Percentiles rank a stretch among this genome's conserved stretches.
phyloP scores from a whole-genome alignment of 2,329 filamentous ascomycete genomes.

The Xylariaceae sp. region DNA sequence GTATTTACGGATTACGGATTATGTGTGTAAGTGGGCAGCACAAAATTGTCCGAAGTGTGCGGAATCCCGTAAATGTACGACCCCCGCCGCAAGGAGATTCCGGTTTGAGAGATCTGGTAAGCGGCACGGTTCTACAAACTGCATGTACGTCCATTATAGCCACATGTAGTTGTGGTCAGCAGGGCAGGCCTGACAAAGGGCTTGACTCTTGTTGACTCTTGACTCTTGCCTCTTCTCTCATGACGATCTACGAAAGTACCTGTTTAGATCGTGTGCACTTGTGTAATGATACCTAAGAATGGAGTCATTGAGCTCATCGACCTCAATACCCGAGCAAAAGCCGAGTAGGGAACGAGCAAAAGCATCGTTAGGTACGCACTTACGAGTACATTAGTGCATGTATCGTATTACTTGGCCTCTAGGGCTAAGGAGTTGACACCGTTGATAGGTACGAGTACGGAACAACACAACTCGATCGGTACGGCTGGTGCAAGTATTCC shows the following conservation, averaged over 20 bases:
- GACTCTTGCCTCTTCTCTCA: background rate
- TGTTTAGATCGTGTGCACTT: background rate
- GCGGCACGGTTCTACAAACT: slow-evolving; percentile 1
- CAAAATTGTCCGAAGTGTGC: background rate
- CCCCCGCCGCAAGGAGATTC: background rate
- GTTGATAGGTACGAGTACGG: no score
- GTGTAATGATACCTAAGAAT: background rate
- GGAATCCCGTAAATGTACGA: background rate
- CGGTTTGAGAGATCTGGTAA: background rate
- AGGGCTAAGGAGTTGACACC: background rate
- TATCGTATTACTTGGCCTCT: background rate
- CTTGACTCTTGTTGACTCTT: background rate
- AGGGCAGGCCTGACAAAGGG: slow-evolving; percentile 15
- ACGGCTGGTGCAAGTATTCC: no score
- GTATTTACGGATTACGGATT: no score
- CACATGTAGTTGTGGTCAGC: slow-evolving; percentile 20
- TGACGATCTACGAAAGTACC: background rate
- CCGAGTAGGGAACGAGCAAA: background rate
- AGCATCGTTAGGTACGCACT: background rate
- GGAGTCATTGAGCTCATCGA: background rate
- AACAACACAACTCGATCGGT: no score
- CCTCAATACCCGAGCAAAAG: background rate
- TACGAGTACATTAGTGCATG: background rate
- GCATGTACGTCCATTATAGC: slow-evolving; percentile 4
- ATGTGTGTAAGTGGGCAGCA: background rate